These are phyloP conservation scores for Cyberlindnera mycetangii DNA, from an alignment of 805 yeast species.

Conservation along the genomic window DNA sequence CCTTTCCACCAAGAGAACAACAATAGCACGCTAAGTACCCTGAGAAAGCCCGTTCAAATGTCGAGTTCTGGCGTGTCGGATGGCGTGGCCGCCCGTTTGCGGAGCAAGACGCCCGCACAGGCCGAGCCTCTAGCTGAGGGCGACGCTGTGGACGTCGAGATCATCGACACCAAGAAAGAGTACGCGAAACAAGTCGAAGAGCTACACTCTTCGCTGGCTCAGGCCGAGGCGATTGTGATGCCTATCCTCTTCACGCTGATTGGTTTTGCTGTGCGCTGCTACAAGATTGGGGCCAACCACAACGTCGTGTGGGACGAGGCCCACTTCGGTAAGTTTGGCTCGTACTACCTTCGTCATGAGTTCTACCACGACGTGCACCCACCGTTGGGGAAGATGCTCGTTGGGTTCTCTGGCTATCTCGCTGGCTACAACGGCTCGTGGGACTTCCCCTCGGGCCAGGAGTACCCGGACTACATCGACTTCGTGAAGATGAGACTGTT, in stretches of 20 bases:
- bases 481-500: conserved; percentile 84
- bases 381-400: conserved; percentile 91
- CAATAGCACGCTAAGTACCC: neutral
- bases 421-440: conserved; percentile 88
- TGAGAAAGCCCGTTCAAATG: too few species aligned
- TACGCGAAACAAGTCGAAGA: conserved; percentile 18
- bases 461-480: conserved; percentile 74
- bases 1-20: conserved; percentile 3
- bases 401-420: conserved; percentile 81
- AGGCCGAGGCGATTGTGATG: conserved; percentile 38
- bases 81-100: conserved; percentile 21
- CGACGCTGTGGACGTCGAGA: conserved; percentile 1
- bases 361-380: conserved; percentile 97
- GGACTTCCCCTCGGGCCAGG: conserved; percentile 80
- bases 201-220: conserved; percentile 19
- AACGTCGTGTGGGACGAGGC: conserved; percentile 97
- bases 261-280: conserved; percentile 73
- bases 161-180: conserved; percentile 22
- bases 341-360: conserved; percentile 83
- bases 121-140: neutral
- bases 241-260: conserved; percentile 66
- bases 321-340: conserved; percentile 95
- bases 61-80: conserved; percentile 19
- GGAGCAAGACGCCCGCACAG: conserved; percentile 16
- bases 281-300: conserved; percentile 66